Percentiles rank a stretch among this genome's conserved stretches.
These are phyloP conservation scores for Hanseniaspora occidentalis DNA, from an alignment of 805 yeast species.

Conservation along the genomic window DNA sequence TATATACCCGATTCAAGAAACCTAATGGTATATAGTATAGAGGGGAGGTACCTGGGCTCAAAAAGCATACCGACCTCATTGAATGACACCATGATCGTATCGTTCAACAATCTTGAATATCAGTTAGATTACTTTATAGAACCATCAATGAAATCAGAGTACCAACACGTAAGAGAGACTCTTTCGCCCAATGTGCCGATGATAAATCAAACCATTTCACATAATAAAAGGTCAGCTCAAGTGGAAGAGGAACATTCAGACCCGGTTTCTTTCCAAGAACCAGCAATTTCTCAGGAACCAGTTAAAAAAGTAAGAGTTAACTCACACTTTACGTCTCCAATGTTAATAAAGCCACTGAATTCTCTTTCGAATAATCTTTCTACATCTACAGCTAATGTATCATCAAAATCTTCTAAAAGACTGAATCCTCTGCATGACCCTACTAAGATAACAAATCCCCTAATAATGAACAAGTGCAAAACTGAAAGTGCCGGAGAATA, in stretches of 20 bases:
- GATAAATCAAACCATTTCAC: not conserved
- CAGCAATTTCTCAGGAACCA: not conserved
- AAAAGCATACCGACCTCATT: not conserved
- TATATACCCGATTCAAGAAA: not conserved
- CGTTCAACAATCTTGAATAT: not conserved
- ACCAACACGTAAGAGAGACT: not conserved
- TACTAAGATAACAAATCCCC: constrained; percentile 23
- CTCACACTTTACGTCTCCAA: not conserved
- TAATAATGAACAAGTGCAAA: constrained; percentile 29
- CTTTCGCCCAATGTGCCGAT: not conserved
- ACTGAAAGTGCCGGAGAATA: constrained; percentile 15
- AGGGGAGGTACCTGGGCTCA: not conserved
- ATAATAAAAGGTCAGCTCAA: not conserved
- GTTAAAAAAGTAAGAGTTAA: not conserved
- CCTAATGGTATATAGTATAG: not conserved
- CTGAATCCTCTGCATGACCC: constrained; percentile 25
- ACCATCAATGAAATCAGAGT: not conserved
- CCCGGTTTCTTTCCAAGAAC: no score
- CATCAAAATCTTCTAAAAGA: not conserved
- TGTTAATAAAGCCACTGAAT: not conserved
- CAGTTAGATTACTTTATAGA: not conserved
- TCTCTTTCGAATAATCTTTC: not conserved
- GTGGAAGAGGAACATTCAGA: no score
- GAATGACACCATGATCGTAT: not conserved
- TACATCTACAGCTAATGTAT: not conserved